These are phyloP conservation scores for Quercus tomentella DNA, from an alignment of 331 rosid species.

Conservation along the genomic window DNA sequence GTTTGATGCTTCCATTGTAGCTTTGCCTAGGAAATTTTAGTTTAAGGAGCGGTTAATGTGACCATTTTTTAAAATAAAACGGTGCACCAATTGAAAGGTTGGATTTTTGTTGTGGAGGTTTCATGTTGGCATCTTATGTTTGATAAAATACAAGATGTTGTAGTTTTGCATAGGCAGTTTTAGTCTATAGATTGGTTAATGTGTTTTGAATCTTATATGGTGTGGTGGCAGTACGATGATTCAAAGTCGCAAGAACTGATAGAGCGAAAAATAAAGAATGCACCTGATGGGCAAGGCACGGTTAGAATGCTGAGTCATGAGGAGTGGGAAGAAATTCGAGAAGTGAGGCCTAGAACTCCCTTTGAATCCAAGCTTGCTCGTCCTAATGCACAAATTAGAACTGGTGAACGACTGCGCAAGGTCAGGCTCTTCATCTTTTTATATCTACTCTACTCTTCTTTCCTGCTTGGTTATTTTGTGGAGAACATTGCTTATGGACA, in stretches of 20 bases:
- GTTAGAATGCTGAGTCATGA: conserved; percentile 80
- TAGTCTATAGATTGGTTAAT: neutral
- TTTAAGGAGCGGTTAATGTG: too few species aligned
- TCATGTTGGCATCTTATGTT: neutral
- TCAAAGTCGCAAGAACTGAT: conserved; percentile 73
- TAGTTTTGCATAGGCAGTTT: neutral
- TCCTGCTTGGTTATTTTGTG: neutral
- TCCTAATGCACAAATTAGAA: conserved; percentile 73
- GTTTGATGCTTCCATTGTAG: too few species aligned
- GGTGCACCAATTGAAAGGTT: too few species aligned
- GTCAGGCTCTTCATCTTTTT: conserved; percentile 25
- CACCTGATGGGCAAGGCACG: conserved; percentile 69
- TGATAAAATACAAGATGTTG: neutral
- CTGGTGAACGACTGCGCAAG: conserved; percentile 61
- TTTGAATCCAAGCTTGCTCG: conserved; percentile 88
- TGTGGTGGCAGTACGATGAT: conserved; percentile 58
- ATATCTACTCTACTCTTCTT: neutral
- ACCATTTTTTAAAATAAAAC: too few species aligned
- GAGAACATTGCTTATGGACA: neutral
- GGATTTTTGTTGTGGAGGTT: neutral
- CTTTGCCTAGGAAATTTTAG: too few species aligned
- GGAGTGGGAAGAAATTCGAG: conserved; percentile 86
- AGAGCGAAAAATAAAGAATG: conserved; percentile 66
- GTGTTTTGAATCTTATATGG: neutral
- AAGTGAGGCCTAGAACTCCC: conserved; percentile 77